Base-by-base conservation (phyloP, 495 filamentous ascomycete genomes). In the Tuber brumale region DNA sequence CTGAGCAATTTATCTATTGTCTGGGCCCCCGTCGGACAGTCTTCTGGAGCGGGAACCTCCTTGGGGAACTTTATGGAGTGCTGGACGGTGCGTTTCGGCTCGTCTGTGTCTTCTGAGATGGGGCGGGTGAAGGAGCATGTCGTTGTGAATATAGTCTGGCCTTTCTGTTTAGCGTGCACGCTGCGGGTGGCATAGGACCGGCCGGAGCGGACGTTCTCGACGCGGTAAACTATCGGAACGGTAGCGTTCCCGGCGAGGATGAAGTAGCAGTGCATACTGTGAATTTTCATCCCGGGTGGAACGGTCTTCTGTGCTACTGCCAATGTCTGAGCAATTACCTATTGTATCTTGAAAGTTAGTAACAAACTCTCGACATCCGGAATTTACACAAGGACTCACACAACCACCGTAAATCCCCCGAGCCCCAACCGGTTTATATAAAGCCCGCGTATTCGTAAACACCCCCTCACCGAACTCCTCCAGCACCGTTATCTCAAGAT, bases 241-340 rank as follows among this genome's bases (percentile, higher is more conserved):
- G 91, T 89, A 12, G 90, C 86, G 83, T 94, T 91, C 43, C 95
- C 95, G 18, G 93, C 94, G 2, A 98, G 91, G 51, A 99, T 91
- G 86, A 99, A 99, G 87, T 97, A 99, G 88, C 95, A 97, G 87
- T 99, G 95, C 93, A 97, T 97, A 84, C 90, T 92, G 86, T 99
- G 95, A 70, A 94, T 88, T 77, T 90, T 87, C 86, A 97, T 97
- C 83, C 92, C 87, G 37, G 85, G 81, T 2, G 91, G 90, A 27
- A 99, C 91, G 71, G 95, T 99, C 73, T 88, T 87, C 85, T 96
- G 94, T 18, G 94, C 95, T 23, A 96, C 94, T 74, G 91, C 88
- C 43, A 99, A 89, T 79, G 89, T 94, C 87, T 97, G 95, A 77
- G 95, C 94, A 76, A 99, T 97, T 1, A 94, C 79, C 79, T 80